Conservation (phyloP, 805 yeast genomes). For the Grigorovia jiainica region DNA sequence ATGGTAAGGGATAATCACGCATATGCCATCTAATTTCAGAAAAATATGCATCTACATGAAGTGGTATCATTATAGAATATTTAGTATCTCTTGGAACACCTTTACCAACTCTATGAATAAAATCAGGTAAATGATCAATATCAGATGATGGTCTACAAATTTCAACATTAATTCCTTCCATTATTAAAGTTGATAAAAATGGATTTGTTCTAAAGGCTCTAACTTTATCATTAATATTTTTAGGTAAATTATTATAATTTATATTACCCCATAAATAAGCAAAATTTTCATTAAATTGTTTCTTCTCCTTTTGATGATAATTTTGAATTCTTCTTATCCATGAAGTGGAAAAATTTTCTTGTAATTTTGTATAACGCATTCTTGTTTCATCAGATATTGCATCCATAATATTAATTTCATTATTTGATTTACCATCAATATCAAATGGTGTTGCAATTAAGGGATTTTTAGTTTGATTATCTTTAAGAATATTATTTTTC, state of each 20-base stretch:
- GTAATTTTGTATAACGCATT: conserved; percentile 26
- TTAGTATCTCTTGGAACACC: conserved; percentile 66
- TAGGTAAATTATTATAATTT: conserved; percentile 29
- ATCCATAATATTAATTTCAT: conserved; percentile 1
- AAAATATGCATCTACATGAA: conserved; percentile 45
- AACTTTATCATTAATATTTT: conserved; percentile 36
- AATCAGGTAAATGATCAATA: conserved; percentile 44
- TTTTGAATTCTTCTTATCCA: conserved; percentile 64
- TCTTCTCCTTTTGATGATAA: conserved; percentile 33
- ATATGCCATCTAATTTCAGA: conserved; percentile 60
- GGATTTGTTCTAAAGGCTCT: conserved; percentile 40
- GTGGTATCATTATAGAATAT: conserved; percentile 62
- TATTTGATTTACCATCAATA: conserved; percentile 3
- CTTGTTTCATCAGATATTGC: conserved; percentile 9
- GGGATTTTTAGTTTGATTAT: neutral
- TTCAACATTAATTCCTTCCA: conserved; percentile 41
- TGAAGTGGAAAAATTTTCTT: conserved; percentile 43
- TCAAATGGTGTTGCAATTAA: conserved; percentile 6
- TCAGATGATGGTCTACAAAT: conserved; percentile 45
- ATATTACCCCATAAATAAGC: conserved; percentile 35
- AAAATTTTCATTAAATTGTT: conserved; percentile 33
- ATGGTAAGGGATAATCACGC: conserved; percentile 81
- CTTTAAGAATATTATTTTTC: neutral
- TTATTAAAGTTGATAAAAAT: conserved; percentile 41
- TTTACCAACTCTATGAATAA: conserved; percentile 64